Evolutionary conservation across 192 early-diverging fungal genomes (phyloP).

Genomic region (Coemansia sp.): DNA sequence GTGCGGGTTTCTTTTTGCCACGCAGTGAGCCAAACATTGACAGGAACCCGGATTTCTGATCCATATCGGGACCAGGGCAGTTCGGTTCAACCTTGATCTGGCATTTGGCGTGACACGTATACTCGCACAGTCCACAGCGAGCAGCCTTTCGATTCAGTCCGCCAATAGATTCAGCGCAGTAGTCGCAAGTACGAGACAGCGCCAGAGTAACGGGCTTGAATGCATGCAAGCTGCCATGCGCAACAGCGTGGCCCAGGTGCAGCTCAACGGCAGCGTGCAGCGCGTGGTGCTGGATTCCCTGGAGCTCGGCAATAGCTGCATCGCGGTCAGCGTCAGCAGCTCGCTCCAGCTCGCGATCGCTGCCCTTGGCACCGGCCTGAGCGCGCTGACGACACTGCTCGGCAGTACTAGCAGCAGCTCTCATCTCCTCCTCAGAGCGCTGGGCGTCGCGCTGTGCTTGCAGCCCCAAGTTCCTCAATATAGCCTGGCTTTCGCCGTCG

Average conservation of each 20-base stretch:
- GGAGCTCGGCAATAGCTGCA: constrained; percentile 39
- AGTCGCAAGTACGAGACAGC: constrained; percentile 45
- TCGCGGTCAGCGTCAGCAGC: constrained; percentile 22
- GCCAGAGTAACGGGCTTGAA: constrained; percentile 43
- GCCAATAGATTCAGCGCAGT: constrained; percentile 48
- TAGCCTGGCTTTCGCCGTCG: constrained; percentile 42
- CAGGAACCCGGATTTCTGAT: constrained; percentile 36
- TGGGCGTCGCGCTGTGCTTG: constrained; percentile 25
- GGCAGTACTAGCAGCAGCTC: constrained; percentile 11
- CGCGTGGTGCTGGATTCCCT: constrained; percentile 35
- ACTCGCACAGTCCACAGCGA: constrained; percentile 37
- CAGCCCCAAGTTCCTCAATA: constrained; percentile 37
- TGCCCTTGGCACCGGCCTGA: neutral
- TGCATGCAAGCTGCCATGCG: constrained; percentile 36
- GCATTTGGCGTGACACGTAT: constrained; percentile 46
- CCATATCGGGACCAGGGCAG: constrained; percentile 33
- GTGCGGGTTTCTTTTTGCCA: constrained; percentile 16
- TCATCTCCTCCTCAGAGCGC: constrained; percentile 25
- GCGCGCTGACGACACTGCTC: constrained; percentile 24
- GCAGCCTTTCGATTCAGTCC: constrained; percentile 41
- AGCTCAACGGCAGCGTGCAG: constrained; percentile 31
- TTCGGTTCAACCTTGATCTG: constrained; percentile 48
- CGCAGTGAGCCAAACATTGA: constrained; percentile 38
- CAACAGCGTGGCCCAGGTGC: constrained; percentile 33
- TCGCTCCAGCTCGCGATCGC: constrained; percentile 18